Evolutionary conservation across 495 filamentous ascomycete species (phyloP).

Genomic region (Daldinia caldariorum): DNA sequence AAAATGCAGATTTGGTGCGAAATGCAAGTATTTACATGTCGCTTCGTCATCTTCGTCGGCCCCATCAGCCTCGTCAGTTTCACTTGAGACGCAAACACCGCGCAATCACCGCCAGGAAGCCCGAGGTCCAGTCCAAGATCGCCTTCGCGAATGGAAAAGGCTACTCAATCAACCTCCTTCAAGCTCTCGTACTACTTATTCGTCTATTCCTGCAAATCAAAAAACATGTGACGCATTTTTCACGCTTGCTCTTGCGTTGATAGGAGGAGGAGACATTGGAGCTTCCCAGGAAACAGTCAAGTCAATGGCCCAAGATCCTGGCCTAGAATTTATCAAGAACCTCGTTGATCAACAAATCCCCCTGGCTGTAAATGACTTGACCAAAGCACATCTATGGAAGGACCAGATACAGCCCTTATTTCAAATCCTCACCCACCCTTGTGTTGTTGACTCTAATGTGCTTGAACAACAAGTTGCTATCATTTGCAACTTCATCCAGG

Average conservation of each 20-base stretch:
- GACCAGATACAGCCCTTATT: conserved; percentile 45
- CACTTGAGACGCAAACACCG: conserved; percentile 7
- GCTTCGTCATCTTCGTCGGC: not conserved
- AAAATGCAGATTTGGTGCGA: conserved; percentile 30
- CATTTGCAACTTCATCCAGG: conserved; percentile 49
- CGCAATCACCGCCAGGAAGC: conserved; percentile 5
- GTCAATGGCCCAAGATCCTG: conserved; percentile 48
- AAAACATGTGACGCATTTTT: conserved; percentile 45
- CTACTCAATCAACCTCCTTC: conserved; percentile 35
- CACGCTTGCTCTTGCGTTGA: conserved; percentile 46
- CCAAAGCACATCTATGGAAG: conserved; percentile 36
- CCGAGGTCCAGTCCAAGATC: conserved; percentile 21
- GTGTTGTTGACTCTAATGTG: conserved; percentile 46
- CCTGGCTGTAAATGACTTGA: not conserved
- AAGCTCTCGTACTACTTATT: conserved; percentile 13
- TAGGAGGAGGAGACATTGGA: conserved; percentile 50
- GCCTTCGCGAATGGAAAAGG: conserved; percentile 46
- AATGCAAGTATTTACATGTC: conserved; percentile 42
- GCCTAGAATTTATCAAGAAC: conserved; percentile 49
- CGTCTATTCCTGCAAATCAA: not conserved
- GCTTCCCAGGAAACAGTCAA: conserved; percentile 49
- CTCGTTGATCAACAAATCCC: conserved; percentile 46
- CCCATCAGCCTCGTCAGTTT: not conserved
- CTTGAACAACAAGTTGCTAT: conserved; percentile 48
- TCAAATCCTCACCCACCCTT: conserved; percentile 45